Evolutionary conservation across 495 filamentous ascomycete genomes (phyloP), one percentile per base, ranked within the genome.

Genomic region (Penicillium maclennaniae): DNA sequence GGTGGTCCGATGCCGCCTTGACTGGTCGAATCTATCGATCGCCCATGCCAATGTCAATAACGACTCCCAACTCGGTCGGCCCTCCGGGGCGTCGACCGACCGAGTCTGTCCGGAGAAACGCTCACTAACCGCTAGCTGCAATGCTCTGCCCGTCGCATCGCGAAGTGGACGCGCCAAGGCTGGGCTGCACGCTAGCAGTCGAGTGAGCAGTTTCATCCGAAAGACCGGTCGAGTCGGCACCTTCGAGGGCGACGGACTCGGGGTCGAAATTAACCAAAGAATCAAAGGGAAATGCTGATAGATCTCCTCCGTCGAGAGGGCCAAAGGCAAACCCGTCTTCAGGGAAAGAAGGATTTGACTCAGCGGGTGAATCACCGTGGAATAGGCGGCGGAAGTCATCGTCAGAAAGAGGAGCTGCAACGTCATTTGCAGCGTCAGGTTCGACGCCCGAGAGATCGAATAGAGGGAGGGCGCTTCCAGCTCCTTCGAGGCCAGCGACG

Each of bases 131-230:
- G 72, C 74, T 70, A 71, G 77, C 79, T 80, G 88, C 89, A 90
- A 87, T 80, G 82, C 85, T 82, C 75, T 81, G 83, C 87, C 83
- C 85, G 89, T 92, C 88, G 89, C 89, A 89, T 89, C 86, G 84
- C 79, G 80, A 72, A 88, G 81, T 70, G 86, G 88, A 87, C 87
- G 89, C 89, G 89, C 89, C 87, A 88, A 82, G 73, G 81, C 82
- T 82, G 86, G 87, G 87, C 87, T 92, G 89, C 89, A 87, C 79
- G 86, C 86, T 71, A 81, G 74, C 65, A 81, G 76, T 71, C 75
- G 70, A 63, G 69, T 71, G 69, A 80, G 75, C 60, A 79, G 72
- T 67, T 61, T 79, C 75, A 72, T 82, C 71, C 80, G 78, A 60
- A 82, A 76, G 69, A 70, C 74, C 55, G 78, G 74, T 53, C 69